Base-by-base conservation (phyloP, 2,329 filamentous ascomycete species). In the Knufia fluminis region DNA sequence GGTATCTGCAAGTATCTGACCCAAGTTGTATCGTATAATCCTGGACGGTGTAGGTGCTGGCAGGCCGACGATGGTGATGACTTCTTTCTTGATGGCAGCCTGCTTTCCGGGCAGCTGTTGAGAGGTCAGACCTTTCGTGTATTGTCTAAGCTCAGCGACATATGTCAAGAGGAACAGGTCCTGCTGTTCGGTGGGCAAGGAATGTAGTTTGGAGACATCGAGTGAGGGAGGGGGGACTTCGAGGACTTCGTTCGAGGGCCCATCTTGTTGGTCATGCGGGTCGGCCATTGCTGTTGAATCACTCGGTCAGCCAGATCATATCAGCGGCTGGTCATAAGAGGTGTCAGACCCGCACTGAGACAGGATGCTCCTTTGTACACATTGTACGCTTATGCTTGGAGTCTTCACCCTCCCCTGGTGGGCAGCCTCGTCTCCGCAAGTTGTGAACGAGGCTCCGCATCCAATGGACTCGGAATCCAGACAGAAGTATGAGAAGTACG, bases 91-190 rank as follows among this genome's bases (percentile, higher is more conserved):
- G 60, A 98, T 76, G 64, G 87, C 86, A 60, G 89, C 82, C 68
- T 98, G 92, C 69, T 96, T 86, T 10, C 86, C 79, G 19, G 86
- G 91, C 58, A 90, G 85, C 63, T 86, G 85, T 59, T 95, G 87
- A 54, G 81, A 75, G 47, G 81, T 78, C 41, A 97, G 77, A 14
- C 72, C 72, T 48, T 82, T 75, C 39, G 94, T 85, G 74, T 96
- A 86, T 59, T 84, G 85, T 54, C 82, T 83, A 49, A 98, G 76
- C 53, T 85, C 80, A 23, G 89, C 85, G 31, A 90, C 85, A 64
- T 94, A 96, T 22, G 83, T 94, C 52, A 98, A 76, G 54, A 98
- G 78, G 67, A 92, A 94, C 10, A 98, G 79, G 62, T 96, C 90
- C 69, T 98, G 92, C 67, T 98, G 92, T 70, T 98, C 92, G 48